Percentiles rank a stretch among this genome's conserved stretches.
These are phyloP conservation scores for Hepatocystis sp. DNA, from an alignment of 169 alveolate species.

Conservation along the genomic window DNA sequence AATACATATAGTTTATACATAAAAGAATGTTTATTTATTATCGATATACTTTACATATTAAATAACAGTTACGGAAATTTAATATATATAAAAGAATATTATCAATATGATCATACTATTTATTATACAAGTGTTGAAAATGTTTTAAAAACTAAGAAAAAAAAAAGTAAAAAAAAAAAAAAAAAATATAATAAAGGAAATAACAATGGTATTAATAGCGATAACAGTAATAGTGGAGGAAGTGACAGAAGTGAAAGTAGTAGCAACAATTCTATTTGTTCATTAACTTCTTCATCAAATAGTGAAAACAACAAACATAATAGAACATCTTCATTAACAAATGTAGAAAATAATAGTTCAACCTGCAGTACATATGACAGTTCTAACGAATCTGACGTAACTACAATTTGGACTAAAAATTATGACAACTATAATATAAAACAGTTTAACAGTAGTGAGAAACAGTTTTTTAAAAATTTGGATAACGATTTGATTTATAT, in stretches of 20 bases:
- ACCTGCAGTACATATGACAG: neutral
- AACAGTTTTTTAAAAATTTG: too few relatives aligned
- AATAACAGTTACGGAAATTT: conserved; percentile 62
- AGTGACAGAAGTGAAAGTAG: too few relatives aligned
- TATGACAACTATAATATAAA: too few relatives aligned
- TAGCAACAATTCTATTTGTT: too few relatives aligned
- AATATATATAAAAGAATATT: conserved; percentile 43
- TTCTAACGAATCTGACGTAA: conserved; percentile 1
- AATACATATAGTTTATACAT: conserved; percentile 30
- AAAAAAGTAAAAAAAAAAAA: neutral
- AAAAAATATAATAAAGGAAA: too few relatives aligned
- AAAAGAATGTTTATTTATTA: conserved; percentile 52
- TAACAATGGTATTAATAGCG: too few relatives aligned
- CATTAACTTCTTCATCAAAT: too few relatives aligned
- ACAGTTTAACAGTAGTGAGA: too few relatives aligned
- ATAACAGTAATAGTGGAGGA: too few relatives aligned
- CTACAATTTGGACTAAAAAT: too few relatives aligned
- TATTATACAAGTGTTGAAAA: conserved; percentile 14
- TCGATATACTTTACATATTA: conserved; percentile 52
- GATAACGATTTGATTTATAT: conserved; percentile 26
- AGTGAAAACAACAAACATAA: too few relatives aligned
- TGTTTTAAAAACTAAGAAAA: conserved; percentile 4
- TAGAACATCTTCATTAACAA: too few relatives aligned
- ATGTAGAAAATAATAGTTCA: neutral
- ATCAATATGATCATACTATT: conserved; percentile 51